Evolutionary conservation across 768 basidiomycete genomes (phyloP), one percentile per base, ranked within the genome.

Genomic region (Phylloporus rhodoxanthus): DNA sequence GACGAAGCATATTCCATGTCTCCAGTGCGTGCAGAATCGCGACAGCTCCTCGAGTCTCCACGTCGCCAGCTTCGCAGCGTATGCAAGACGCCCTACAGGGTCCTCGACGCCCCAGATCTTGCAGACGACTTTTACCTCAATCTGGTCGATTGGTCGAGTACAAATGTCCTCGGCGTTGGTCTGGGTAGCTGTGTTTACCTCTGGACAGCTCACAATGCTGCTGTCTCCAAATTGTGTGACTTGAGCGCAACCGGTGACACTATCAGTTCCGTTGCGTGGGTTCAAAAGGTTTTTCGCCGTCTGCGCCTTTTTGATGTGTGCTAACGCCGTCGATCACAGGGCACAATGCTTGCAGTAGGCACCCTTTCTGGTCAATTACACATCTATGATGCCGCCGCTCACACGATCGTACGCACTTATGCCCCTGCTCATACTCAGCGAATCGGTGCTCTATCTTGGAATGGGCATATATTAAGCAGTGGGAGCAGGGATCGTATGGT

Each of bases 111-210:
- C 8, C 96, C 95, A 0, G 94, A 98, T 48, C 81, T 99, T 11
- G 91, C 92, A 25, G 95, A 98, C 64, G 95, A 99, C 67, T 99
- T 97, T 68, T 98, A 99, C 62, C 85, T 99, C 54, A 98, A 98
- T 62, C 77, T 98, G 10, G 93, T 98, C 20, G 94, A 97, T 55
- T 98, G 96, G 96, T 91, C 88, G 2, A 87, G 84, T 46, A 94
- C 90, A 5, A 98, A 98, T 62, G 84, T 97, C 0, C 81, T 98
- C 0, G 94, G 89, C 3, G 96, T 98, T 8, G 95, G 94, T 2
- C 76, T 99, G 7, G 90, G 86, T 3, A 75, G 84, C 0, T 93
- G 91, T 53, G 95, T 99, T 11, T 99, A 99, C 64, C 82, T 97
- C 1, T 99, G 96, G 96, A 89, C 87, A 8, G 96, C 95, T 7